Percentiles rank a stretch among this genome's conserved stretches.
Conservation (phyloP, 805 yeast species). For the Ogataea pignaliae region DNA sequence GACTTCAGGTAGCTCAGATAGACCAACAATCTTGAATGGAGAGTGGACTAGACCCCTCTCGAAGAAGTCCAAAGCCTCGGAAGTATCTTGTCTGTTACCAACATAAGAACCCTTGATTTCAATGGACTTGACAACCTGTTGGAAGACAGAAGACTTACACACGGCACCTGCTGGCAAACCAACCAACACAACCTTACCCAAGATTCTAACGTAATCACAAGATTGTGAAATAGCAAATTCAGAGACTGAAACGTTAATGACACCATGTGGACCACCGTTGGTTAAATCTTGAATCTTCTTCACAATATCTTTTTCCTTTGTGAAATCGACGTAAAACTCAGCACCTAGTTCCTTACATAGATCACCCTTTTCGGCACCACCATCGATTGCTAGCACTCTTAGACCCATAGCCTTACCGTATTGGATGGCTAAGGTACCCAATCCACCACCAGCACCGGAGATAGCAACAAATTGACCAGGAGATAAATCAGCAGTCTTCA, state of each 20-base stretch:
- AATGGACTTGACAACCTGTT: constrained; percentile 68
- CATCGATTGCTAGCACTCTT: constrained; percentile 68
- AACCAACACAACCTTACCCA: constrained; percentile 60
- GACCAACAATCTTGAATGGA: constrained; percentile 68
- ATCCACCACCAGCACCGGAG: constrained; percentile 81
- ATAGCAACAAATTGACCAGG: constrained; percentile 73
- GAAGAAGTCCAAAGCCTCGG: constrained; percentile 71
- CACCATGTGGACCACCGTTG: constrained; percentile 60
- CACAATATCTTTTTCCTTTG: constrained; percentile 38
- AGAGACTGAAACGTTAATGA: constrained; percentile 58
- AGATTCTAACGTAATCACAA: constrained; percentile 53
- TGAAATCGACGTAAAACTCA: constrained; percentile 57
- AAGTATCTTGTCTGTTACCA: constrained; percentile 84
- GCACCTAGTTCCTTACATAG: constrained; percentile 56
- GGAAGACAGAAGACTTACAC: constrained; percentile 64
- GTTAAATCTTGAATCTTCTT: constrained; percentile 37
- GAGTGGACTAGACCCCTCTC: constrained; percentile 60
- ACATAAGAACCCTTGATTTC: constrained; percentile 79
- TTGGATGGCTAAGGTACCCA: constrained; percentile 72
- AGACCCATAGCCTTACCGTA: constrained; percentile 74
- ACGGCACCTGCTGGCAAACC: constrained; percentile 79
- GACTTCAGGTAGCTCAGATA: constrained; percentile 64
- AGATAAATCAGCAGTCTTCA: constrained; percentile 70
- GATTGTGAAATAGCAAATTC: constrained; percentile 48
- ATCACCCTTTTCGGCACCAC: constrained; percentile 62